Evolutionary conservation across 106 monocot species (phyloP).

Genomic region (Allium fistulosum): DNA sequence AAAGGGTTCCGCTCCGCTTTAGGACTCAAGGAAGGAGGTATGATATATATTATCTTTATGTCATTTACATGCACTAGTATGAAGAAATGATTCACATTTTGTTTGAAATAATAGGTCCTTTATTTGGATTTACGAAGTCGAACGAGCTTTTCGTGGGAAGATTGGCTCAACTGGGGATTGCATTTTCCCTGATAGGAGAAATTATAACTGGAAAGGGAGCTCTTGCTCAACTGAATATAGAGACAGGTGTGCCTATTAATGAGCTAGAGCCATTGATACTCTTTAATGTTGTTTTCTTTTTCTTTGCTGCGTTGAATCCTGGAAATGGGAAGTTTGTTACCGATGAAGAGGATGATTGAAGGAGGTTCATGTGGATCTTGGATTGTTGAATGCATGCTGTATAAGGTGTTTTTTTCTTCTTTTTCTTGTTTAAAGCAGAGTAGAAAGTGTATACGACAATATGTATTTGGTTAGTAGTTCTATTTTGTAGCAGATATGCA

Average conservation of each 20-base stretch:
- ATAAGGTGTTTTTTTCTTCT: neutral
- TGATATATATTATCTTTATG: neutral
- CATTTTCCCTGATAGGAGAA: slow-evolving; percentile 92
- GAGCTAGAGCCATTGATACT: slow-evolving; percentile 84
- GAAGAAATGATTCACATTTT: neutral
- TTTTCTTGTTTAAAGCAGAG: neutral
- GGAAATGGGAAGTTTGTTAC: slow-evolving; percentile 74
- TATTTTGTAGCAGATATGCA: neutral
- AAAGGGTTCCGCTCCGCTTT: slow-evolving; percentile 68
- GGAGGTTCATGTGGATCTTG: neutral
- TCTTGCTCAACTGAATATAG: slow-evolving; percentile 87
- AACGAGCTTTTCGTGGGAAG: slow-evolving; percentile 98
- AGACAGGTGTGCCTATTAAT: slow-evolving; percentile 84
- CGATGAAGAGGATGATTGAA: slow-evolving; percentile 47
- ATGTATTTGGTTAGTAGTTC: slow-evolving; percentile 1
- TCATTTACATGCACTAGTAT: neutral
- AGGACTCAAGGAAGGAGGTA: slow-evolving; percentile 85
- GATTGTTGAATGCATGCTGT: neutral
- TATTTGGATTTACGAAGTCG: slow-evolving; percentile 94
- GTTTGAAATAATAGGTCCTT: slow-evolving; percentile 37
- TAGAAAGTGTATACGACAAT: neutral
- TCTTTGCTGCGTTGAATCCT: slow-evolving; percentile 87
- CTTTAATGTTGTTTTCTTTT: slow-evolving; percentile 92
- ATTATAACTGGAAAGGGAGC: slow-evolving; percentile 95
- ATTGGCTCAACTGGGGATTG: slow-evolving; percentile 86